A percentile compares a stretch with the other conserved stretches of the same genome.
phyloP scores from a whole-genome alignment of 176 grass and related monocot species.

The Musa schizocarpa region DNA sequence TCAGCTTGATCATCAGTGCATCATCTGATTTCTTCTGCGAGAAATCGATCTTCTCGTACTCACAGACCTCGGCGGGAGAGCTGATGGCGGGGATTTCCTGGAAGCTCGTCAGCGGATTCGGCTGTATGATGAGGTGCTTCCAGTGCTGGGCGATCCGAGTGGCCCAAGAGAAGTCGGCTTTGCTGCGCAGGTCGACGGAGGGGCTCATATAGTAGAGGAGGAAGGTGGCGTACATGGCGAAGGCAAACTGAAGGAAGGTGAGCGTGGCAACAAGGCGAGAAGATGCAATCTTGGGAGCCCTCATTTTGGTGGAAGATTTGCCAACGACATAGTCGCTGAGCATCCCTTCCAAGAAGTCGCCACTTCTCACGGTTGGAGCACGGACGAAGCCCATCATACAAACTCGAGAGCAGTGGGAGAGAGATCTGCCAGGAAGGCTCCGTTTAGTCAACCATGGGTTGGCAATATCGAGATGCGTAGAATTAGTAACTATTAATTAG shows the following conservation, averaged over 20 bases:
- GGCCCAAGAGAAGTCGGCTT: conserved; percentile 77
- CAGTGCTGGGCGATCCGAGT: conserved; percentile 62
- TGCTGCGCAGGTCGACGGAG: conserved; percentile 53
- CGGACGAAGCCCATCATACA: conserved; percentile 53
- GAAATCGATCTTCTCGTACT: conserved; percentile 87
- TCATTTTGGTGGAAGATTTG: conserved; percentile 25
- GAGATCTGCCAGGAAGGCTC: background rate
- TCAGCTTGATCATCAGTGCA: conserved; percentile 65
- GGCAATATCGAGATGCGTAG: background rate
- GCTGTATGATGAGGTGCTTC: conserved; percentile 57
- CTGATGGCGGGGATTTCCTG: conserved; percentile 9
- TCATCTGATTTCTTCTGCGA: conserved; percentile 90
- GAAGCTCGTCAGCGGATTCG: background rate
- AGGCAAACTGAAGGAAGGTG: conserved; percentile 77
- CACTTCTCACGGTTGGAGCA: conserved; percentile 41
- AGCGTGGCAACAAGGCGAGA: conserved; percentile 48
- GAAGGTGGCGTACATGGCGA: conserved; percentile 93
- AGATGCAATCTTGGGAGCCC: conserved; percentile 30
- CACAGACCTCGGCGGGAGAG: conserved; percentile 56
- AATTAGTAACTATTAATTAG: background rate
- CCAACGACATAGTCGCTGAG: conserved; percentile 46
- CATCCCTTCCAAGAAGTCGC: conserved; percentile 54
- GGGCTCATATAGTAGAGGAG: conserved; percentile 99
- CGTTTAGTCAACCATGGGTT: background rate
- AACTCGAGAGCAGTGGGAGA: background rate